phyloP scores from a whole-genome alignment of 768 basidiomycete species.

The Gyrodon lividus region DNA sequence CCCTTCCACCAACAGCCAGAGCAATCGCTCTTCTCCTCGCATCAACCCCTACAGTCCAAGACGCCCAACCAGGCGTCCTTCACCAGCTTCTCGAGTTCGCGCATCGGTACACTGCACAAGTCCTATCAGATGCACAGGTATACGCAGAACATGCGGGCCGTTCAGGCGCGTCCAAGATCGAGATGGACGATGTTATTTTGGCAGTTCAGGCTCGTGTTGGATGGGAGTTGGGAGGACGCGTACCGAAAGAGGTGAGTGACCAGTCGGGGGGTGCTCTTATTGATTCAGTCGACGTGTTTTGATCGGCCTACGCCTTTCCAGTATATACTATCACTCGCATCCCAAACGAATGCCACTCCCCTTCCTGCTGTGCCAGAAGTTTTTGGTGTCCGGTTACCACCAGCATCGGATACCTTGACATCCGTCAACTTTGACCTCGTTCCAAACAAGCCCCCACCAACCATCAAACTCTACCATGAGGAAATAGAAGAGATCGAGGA shows the following conservation, averaged over 20 bases:
- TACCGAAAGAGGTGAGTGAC: conserved; percentile 80
- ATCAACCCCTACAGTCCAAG: conserved; percentile 80
- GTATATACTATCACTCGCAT: conserved; percentile 78
- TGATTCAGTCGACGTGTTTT: conserved; percentile 1
- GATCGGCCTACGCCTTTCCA: conserved; percentile 28
- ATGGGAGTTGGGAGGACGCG: conserved; percentile 88
- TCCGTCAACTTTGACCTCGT: conserved; percentile 84
- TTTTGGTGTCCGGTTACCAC: conserved; percentile 83
- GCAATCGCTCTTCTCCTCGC: conserved; percentile 82
- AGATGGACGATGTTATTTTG: conserved; percentile 77
- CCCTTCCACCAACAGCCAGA: conserved; percentile 81
- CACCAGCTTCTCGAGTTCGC: conserved; percentile 88
- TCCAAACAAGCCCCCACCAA: conserved; percentile 81
- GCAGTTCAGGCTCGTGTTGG: conserved; percentile 88
- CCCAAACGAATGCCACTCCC: conserved; percentile 78
- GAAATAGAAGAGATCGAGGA: conserved; percentile 82
- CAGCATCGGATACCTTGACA: conserved; percentile 64
- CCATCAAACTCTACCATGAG: conserved; percentile 72
- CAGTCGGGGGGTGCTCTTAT: not conserved
- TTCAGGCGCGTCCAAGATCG: conserved; percentile 60
- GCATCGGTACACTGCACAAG: conserved; percentile 79
- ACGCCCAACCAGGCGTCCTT: conserved; percentile 82
- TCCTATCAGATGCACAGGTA: conserved; percentile 80
- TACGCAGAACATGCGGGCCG: conserved; percentile 86
- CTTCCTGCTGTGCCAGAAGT: conserved; percentile 85